phyloP scores from a whole-genome alignment of 2,329 filamentous ascomycete genomes.

The Monilinia aucupariae region DNA sequence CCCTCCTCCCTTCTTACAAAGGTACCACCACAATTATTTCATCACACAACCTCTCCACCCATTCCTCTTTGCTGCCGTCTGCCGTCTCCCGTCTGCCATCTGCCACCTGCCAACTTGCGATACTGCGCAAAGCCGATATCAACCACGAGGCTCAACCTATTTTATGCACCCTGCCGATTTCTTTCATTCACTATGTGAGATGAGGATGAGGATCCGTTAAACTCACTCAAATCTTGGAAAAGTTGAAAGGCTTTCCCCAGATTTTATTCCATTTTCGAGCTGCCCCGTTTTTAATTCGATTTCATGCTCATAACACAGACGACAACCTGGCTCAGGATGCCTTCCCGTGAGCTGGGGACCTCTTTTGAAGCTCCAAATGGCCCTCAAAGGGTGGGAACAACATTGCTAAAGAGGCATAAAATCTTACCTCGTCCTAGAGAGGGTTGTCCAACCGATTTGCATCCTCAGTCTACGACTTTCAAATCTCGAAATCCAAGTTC shows the following conservation, averaged over 20 bases:
- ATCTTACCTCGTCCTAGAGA: conserved; percentile 34
- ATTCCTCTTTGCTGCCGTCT: no score
- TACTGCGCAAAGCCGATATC: conserved; percentile 12
- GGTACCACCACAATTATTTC: no score
- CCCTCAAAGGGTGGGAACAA: conserved; percentile 27
- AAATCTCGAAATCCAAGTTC: conserved; percentile 28
- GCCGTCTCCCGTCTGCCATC: no score
- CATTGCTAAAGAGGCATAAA: conserved; percentile 34
- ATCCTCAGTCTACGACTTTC: conserved; percentile 23
- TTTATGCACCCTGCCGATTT: conserved; percentile 12
- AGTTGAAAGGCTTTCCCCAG: conserved; percentile 4
- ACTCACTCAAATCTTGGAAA: background rate
- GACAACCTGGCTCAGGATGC: conserved; percentile 35
- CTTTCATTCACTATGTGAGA: conserved; percentile 6
- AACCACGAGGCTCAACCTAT: background rate
- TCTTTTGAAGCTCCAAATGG: conserved; percentile 30
- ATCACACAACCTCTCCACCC: no score
- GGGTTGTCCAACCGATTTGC: conserved; percentile 19
- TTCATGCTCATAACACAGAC: conserved; percentile 35
- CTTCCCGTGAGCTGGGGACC: conserved; percentile 29
- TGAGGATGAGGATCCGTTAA: conserved; percentile 3
- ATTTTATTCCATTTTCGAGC: background rate
- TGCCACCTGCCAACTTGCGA: conserved; percentile 14
- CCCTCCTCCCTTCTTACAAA: no score
- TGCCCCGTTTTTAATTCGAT: conserved; percentile 13